These are phyloP conservation scores for Tarenaya hassleriana DNA, from an alignment of 345 rosid genomes.

Conservation along the genomic window DNA sequence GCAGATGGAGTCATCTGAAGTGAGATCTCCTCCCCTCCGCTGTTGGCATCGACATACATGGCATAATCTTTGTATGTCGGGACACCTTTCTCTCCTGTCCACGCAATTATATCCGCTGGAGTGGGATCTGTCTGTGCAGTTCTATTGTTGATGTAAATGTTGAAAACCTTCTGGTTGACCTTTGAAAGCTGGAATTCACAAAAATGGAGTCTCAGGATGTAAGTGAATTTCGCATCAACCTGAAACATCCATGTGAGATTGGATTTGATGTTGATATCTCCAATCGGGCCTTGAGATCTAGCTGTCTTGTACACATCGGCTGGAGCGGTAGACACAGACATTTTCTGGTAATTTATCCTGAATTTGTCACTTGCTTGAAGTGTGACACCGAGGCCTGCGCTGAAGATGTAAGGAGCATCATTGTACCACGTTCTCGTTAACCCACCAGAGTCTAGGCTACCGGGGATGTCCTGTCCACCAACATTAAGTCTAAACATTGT, in stretches of 20 bases:
- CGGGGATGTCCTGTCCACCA: slow-evolving; percentile 55
- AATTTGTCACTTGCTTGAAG: slow-evolving; percentile 15
- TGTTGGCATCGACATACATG: slow-evolving; percentile 29
- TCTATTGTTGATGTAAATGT: slow-evolving; percentile 60
- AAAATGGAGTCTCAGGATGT: slow-evolving; percentile 67
- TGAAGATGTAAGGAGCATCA: slow-evolving; percentile 48
- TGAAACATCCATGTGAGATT: slow-evolving; percentile 74
- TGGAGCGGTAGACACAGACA: slow-evolving; percentile 46
- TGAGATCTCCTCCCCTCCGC: slow-evolving; percentile 40
- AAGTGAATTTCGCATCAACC: slow-evolving; percentile 61
- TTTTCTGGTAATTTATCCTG: slow-evolving; percentile 30
- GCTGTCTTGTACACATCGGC: slow-evolving; percentile 51
- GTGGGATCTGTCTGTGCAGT: slow-evolving; percentile 36
- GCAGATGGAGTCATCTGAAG: slow-evolving; percentile 52
- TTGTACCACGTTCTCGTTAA: slow-evolving; percentile 65
- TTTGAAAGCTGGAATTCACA: slow-evolving; percentile 44
- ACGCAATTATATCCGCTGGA: slow-evolving; percentile 53
- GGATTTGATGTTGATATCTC: slow-evolving; percentile 33
- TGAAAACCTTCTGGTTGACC: slow-evolving; percentile 56
- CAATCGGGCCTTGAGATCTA: slow-evolving; percentile 46
- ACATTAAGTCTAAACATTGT: slow-evolving; percentile 67
- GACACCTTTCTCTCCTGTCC: slow-evolving; percentile 40
- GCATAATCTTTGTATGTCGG: slow-evolving; percentile 59
- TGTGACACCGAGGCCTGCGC: slow-evolving; percentile 43
- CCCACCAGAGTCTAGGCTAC: slow-evolving; percentile 48